phyloP scores from a whole-genome alignment of 164 flowering plant species.

The Annona cherimola region DNA sequence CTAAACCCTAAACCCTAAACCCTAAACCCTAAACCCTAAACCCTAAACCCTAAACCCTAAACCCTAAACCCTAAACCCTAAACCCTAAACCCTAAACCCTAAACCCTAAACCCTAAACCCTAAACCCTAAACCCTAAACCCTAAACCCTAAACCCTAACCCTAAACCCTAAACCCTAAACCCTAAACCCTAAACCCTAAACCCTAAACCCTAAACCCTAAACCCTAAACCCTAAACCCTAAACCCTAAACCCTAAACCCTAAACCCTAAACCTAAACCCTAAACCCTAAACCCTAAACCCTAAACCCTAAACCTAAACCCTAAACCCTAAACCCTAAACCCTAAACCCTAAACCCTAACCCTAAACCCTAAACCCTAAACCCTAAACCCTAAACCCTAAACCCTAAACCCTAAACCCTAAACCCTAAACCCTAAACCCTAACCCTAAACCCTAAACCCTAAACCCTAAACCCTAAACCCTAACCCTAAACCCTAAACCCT shows the following conservation, averaged over 20 bases:
- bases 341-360: slow-evolving; percentile 1
- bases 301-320: slow-evolving; percentile 12
- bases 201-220: slow-evolving; percentile 14
- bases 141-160: slow-evolving; percentile 10
- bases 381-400: not conserved
- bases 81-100: slow-evolving; percentile 19
- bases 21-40: slow-evolving; percentile 16
- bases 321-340: slow-evolving; percentile 3
- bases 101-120: slow-evolving; percentile 21
- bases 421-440: slow-evolving; percentile 17
- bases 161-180: slow-evolving; percentile 13
- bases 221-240: slow-evolving; percentile 11
- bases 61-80: slow-evolving; percentile 16
- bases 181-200: slow-evolving; percentile 9
- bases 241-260: slow-evolving; percentile 15
- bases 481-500: slow-evolving; percentile 13
- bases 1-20: slow-evolving; percentile 18
- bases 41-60: slow-evolving; percentile 15
- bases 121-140: slow-evolving; percentile 18
- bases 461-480: slow-evolving; percentile 17
- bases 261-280: slow-evolving; percentile 12
- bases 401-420: slow-evolving; percentile 16
- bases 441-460: slow-evolving; percentile 18
- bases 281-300: slow-evolving; percentile 16
- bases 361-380: no score